These are phyloP conservation scores for Vitis amurensis DNA, from an alignment of 164 flowering plant species.

Conservation along the genomic window DNA sequence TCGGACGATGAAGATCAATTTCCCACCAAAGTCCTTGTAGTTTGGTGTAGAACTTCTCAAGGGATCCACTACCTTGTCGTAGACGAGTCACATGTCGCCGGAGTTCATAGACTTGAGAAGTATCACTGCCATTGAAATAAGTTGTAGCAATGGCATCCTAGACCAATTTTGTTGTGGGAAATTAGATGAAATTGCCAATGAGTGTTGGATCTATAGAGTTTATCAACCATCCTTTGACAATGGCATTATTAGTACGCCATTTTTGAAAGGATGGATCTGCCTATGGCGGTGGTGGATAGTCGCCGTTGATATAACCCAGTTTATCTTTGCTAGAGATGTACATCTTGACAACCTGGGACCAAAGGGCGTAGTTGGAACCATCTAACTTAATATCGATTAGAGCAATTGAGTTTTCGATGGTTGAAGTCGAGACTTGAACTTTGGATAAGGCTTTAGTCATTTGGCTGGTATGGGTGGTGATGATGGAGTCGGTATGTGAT, in stretches of 20 bases:
- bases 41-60: constrained; percentile 1
- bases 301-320: background rate
- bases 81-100: background rate
- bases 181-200: background rate
- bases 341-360: constrained; percentile 9
- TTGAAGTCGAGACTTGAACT: too few species aligned
- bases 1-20: too few species aligned
- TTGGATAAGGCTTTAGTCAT: too few species aligned
- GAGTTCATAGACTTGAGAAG: constrained; percentile 8
- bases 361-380: constrained; percentile 16
- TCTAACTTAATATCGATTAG: constrained; percentile 12
- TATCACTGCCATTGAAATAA: constrained; percentile 3
- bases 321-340: too few species aligned
- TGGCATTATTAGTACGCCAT: background rate
- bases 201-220: background rate
- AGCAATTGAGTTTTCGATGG: background rate
- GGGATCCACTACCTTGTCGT: background rate
- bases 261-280: background rate
- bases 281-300: background rate
- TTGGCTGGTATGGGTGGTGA: too few species aligned
- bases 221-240: background rate
- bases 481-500: too few species aligned
- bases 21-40: too few species aligned
- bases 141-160: constrained; percentile 3
- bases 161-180: background rate